phyloP scores from a whole-genome alignment of 164 flowering plant species.

The Liquidambar formosana region DNA sequence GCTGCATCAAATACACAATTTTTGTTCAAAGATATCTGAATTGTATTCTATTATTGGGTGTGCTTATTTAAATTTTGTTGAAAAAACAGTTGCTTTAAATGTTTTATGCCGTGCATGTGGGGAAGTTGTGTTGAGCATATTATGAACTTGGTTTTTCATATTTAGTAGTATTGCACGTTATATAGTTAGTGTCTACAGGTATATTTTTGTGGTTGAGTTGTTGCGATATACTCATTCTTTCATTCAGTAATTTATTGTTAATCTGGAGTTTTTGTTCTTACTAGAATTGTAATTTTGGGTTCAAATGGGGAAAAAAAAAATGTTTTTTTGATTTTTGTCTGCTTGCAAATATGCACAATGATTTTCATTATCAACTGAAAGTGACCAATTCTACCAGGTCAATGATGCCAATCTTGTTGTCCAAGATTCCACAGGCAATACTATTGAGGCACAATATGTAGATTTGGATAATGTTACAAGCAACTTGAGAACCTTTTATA shows the following conservation, averaged over 20 bases:
- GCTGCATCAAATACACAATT: too few species aligned
- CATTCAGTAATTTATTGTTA: not conserved
- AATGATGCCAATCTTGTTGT: conserved; percentile 54
- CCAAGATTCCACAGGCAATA: conserved; percentile 60
- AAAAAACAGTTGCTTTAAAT: too few species aligned
- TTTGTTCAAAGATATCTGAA: too few species aligned
- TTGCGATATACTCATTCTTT: not conserved
- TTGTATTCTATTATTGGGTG: too few species aligned
- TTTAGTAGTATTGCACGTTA: too few species aligned
- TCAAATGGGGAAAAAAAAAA: not conserved
- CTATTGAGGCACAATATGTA: conserved; percentile 54
- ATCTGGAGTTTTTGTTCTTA: not conserved
- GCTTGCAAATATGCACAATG: not conserved
- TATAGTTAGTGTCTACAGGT: not conserved
- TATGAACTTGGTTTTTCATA: not conserved
- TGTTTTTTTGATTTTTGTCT: conserved; percentile 1
- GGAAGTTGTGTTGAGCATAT: not conserved
- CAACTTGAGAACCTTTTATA: conserved; percentile 61
- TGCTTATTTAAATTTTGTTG: too few species aligned
- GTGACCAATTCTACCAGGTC: conserved; percentile 44
- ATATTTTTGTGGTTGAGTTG: not conserved
- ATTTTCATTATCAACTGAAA: not conserved
- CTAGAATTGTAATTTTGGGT: not conserved
- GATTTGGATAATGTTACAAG: conserved; percentile 62
- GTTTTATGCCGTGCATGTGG: not conserved